phyloP scores from a whole-genome alignment of 202 grass and related monocot genomes.

The Alloteropsis angusta region DNA sequence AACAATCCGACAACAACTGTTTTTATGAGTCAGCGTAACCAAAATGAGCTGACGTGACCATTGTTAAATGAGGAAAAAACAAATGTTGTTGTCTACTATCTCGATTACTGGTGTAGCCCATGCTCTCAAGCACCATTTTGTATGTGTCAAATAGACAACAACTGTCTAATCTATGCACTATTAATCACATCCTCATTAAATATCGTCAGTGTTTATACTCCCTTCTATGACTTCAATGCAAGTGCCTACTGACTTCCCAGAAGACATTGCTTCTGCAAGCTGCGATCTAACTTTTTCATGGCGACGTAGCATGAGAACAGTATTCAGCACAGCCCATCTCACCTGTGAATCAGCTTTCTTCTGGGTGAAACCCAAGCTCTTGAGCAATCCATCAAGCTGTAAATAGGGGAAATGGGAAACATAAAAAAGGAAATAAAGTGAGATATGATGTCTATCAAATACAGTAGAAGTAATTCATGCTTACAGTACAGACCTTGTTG shows the following conservation, averaged over 20 bases:
- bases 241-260: constrained; percentile 47
- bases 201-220: constrained; percentile 37
- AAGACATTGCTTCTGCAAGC: constrained; percentile 69
- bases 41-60: too few species aligned
- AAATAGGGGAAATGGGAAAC: neutral
- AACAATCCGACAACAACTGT: too few species aligned
- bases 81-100: too few species aligned
- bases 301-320: constrained; percentile 50
- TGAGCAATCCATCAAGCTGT: constrained; percentile 74
- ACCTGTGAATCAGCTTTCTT: constrained; percentile 90
- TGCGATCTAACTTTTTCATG: constrained; percentile 65
- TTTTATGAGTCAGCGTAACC: too few species aligned
- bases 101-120: too few species aligned
- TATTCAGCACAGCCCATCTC: constrained; percentile 90
- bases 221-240: constrained; percentile 62
- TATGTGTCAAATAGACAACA: too few species aligned
- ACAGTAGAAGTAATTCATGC: neutral
- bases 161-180: neutral
- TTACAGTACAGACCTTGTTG: constrained; percentile 31
- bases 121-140: too few species aligned
- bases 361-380: constrained; percentile 68
- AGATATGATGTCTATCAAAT: neutral
- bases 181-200: neutral
- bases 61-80: too few species aligned
- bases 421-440: neutral